These are phyloP conservation scores for Ceriops tagal DNA, from an alignment of 345 rosid species.

Conservation along the genomic window DNA sequence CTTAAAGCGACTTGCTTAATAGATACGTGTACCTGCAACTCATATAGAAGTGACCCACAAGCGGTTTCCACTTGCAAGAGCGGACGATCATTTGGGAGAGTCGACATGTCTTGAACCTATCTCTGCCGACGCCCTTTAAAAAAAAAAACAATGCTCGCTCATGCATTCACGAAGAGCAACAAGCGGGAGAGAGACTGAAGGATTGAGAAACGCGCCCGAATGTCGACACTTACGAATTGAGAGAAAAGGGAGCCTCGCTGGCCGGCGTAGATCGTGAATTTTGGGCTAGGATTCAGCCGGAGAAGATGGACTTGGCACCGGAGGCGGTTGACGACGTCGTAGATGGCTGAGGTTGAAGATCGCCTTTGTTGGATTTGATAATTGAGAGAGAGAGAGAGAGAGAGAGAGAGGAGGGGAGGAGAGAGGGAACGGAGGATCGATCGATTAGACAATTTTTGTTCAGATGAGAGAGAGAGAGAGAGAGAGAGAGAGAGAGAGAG, in stretches of 20 bases:
- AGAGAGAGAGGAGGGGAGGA: too few species aligned
- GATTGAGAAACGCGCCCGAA: too few species aligned
- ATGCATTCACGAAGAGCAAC: background rate
- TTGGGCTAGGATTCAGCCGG: too few species aligned
- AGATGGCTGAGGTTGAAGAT: too few species aligned
- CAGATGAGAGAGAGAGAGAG: background rate
- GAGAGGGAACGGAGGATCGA: background rate
- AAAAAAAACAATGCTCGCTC: background rate
- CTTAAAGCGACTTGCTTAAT: background rate
- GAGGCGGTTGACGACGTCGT: too few species aligned
- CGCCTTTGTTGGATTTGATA: too few species aligned
- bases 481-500: background rate
- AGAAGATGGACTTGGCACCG: too few species aligned
- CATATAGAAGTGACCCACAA: slow-evolving; percentile 73
- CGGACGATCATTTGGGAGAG: slow-evolving; percentile 40
- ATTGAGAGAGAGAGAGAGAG: too few species aligned
- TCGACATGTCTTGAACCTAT: slow-evolving; percentile 43
- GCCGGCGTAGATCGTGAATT: too few species aligned
- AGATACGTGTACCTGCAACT: slow-evolving; percentile 64
- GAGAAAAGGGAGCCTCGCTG: too few species aligned
- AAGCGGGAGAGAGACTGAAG: too few species aligned
- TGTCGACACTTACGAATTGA: too few species aligned
- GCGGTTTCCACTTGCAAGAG: slow-evolving; percentile 70
- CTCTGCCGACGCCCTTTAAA: background rate
- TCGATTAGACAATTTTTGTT: background rate